Percentiles rank a stretch among this genome's conserved stretches.
Evolutionary conservation across 805 yeast genomes (phyloP).

Genomic region (Cyberlindnera lachancei): DNA sequence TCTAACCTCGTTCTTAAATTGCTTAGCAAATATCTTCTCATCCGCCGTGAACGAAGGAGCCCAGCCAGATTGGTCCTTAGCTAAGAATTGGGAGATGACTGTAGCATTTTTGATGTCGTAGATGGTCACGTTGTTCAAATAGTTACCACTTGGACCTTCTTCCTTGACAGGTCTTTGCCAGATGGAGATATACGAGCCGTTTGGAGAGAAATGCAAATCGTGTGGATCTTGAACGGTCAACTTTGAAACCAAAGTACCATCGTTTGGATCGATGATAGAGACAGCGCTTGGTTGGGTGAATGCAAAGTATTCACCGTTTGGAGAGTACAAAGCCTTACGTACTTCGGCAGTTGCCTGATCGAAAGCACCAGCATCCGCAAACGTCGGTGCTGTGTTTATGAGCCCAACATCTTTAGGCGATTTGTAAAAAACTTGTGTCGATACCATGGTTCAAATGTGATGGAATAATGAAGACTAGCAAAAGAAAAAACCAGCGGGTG

Average conservation of each 20-base stretch:
- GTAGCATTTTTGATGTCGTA: constrained; percentile 49
- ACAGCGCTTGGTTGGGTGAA: constrained; percentile 62
- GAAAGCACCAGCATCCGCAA: constrained; percentile 21
- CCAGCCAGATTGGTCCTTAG: constrained; percentile 87
- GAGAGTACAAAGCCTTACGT: constrained; percentile 58
- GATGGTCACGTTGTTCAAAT: constrained; percentile 72
- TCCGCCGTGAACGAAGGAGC: constrained; percentile 83
- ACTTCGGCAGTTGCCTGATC: constrained; percentile 36
- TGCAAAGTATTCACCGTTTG: constrained; percentile 63
- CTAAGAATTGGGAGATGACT: constrained; percentile 55
- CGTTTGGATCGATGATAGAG: constrained; percentile 46
- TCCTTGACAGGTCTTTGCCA: constrained; percentile 84
- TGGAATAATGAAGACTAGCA: no score
- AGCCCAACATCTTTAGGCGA: constrained; percentile 50
- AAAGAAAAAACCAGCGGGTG: no score
- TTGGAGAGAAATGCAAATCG: constrained; percentile 84
- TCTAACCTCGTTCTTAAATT: constrained; percentile 55
- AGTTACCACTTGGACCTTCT: constrained; percentile 67
- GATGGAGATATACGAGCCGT: constrained; percentile 71
- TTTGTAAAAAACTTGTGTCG: constrained; percentile 30
- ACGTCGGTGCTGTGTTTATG: constrained; percentile 38
- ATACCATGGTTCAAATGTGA: no score
- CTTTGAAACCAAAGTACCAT: constrained; percentile 38
- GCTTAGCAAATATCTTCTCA: constrained; percentile 61
- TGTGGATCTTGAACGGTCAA: constrained; percentile 60